A percentile compares a stretch with the other conserved stretches of the same genome.
These are phyloP conservation scores for Arthroderma uncinatum DNA, from an alignment of 2,329 filamentous ascomycete species.

Conservation along the genomic window DNA sequence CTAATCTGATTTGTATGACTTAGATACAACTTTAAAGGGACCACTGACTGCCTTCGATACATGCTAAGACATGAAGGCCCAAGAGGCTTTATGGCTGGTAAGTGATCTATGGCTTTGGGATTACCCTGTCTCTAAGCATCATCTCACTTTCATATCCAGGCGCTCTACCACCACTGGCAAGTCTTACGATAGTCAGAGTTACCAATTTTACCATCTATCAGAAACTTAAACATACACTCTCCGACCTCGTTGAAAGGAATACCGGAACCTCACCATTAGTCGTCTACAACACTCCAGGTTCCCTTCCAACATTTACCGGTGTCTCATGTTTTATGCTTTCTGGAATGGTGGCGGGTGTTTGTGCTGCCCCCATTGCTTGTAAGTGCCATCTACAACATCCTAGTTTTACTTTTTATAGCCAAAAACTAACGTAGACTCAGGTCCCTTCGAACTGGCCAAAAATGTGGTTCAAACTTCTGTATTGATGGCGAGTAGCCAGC, in stretches of 20 bases:
- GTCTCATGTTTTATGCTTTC: conserved; percentile 34
- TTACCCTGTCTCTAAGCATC: no score
- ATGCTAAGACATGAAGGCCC: conserved; percentile 38
- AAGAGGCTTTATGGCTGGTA: conserved; percentile 39
- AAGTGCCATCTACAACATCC: conserved; percentile 16
- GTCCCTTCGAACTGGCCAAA: conserved; percentile 39
- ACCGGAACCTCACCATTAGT: conserved; percentile 34
- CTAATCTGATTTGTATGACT: not conserved
- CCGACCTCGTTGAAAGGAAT: conserved; percentile 28
- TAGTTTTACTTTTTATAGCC: not conserved
- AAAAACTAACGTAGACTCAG: conserved; percentile 18
- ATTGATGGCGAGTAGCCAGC: conserved; percentile 30
- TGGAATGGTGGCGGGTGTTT: conserved; percentile 33
- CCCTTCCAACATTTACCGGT: conserved; percentile 32
- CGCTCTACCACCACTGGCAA: conserved; percentile 35
- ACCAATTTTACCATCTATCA: conserved; percentile 39
- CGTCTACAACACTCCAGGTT: conserved; percentile 33
- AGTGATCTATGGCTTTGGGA: no score
- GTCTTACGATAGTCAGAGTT: conserved; percentile 36
- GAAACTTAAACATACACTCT: conserved; percentile 32
- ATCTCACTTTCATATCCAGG: conserved; percentile 21
- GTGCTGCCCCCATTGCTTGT: conserved; percentile 36
- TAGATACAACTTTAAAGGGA: conserved; percentile 37
- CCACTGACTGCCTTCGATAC: conserved; percentile 34
- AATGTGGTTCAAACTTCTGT: conserved; percentile 41